Percentiles rank a stretch among this genome's conserved stretches.
These are phyloP conservation scores for Stachybotrys echinatus DNA, from an alignment of 2,329 filamentous ascomycete genomes.

Conservation along the genomic window DNA sequence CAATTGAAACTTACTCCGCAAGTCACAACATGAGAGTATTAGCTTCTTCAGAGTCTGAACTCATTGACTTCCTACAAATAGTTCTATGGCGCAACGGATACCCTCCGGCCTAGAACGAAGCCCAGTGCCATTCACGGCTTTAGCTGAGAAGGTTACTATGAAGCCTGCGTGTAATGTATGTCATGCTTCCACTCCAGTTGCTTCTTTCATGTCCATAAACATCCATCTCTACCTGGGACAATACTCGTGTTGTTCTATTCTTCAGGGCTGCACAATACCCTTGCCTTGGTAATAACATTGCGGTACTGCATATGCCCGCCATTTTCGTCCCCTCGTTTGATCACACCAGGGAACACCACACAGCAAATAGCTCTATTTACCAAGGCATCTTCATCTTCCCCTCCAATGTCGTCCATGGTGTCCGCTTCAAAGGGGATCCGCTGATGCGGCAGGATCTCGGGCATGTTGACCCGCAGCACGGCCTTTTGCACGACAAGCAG, in stretches of 20 bases:
- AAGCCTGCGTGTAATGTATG: too few species aligned
- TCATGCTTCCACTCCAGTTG: too few species aligned
- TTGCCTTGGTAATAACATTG: conserved; percentile 62
- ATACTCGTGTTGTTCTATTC: conserved; percentile 6
- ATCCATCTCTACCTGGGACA: background rate
- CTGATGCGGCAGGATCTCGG: conserved; percentile 46
- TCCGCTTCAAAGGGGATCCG: conserved; percentile 49
- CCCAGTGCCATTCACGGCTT: too few species aligned
- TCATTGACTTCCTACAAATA: too few species aligned
- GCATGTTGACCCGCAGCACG: conserved; percentile 51
- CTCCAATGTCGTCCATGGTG: conserved; percentile 63
- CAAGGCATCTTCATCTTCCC: conserved; percentile 53
- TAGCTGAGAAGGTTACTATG: too few species aligned
- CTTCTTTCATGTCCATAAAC: too few species aligned
- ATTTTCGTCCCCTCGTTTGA: conserved; percentile 61
- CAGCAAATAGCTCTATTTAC: conserved; percentile 51
- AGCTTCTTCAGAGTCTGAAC: too few species aligned
- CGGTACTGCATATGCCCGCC: conserved; percentile 55
- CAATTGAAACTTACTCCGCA: too few species aligned
- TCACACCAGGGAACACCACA: conserved; percentile 58
- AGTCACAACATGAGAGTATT: too few species aligned
- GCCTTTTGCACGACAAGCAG: conserved; percentile 55
- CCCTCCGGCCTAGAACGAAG: too few species aligned
- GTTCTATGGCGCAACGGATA: too few species aligned
- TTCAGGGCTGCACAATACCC: conserved; percentile 53